Evolutionary conservation across 331 rosid genomes (phyloP), one percentile per base, ranked within the genome.

Genomic region (Rosa hybrid): DNA sequence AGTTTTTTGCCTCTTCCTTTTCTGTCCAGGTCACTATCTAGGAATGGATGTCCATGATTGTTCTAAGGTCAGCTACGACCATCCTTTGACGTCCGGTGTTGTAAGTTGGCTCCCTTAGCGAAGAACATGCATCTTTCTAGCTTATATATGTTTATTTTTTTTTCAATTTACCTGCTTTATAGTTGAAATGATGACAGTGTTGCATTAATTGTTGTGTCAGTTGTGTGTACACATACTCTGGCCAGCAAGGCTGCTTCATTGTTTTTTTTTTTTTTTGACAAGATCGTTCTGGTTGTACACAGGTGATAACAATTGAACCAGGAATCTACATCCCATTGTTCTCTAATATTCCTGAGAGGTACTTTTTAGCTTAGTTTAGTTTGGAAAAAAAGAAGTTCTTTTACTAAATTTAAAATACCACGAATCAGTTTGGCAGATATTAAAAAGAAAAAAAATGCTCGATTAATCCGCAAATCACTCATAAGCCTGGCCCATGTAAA

Each of bases 11-110:
- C 20, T 72, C 38, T 34, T 25, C 10, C 2, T 44, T 77, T 62
- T 27, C 71, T 68, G 75, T 82, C 39, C 88, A 91, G 99, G 99
- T 81, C 98, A 96, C 84, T 93, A 93, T 83, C 90, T 96, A 25
- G 97, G 99, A 81, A 93, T 90, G 98, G 98, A 93, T 72, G 90
- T 96, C 65, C 99, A 95, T 81, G 99, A 95, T 85, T 91, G 93
- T 82, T 86, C 97, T 67, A 86, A 11, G 75, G 62, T 96, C 84
- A 87, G 87, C 84, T 88, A 83, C 60, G 92, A 87, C 81, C 54
- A 79, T 68, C 88, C 90, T 48, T 86, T 96, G 89, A 87, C 90
- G 93, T 96, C 99, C 64, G 97, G 99, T 83, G 93, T 86, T 85
- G 99, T 96, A 96, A 91, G 99, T 93, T 85, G 23, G 81, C 81